Base-by-base conservation (phyloP, 805 yeast species). In the Ogataea wickerhamii region DNA sequence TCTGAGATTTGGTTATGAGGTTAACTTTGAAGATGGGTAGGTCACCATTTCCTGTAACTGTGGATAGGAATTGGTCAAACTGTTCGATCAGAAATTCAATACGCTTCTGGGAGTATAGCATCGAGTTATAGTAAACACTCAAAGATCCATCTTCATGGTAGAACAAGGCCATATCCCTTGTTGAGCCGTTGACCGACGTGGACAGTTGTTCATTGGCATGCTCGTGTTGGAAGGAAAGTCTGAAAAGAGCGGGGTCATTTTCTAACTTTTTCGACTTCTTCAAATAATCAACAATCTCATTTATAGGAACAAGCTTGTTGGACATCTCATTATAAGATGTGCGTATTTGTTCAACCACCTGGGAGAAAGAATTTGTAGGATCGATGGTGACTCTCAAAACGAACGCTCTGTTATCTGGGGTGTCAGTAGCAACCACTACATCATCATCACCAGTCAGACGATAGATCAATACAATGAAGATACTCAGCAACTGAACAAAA, bases 381-480 rank as follows among this genome's bases (percentile, higher is more conserved):
- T 76, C 73, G 43, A 87, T 66, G 23, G 66, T 67, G 31, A 84
- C 66, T 53, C 96, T 72, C 19, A 87, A 57, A 13, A 86, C 79
- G 47, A 80, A 74, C 19, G 77, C 77, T 36, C 66, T 63, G 28
- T 64, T 53, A 5, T 61, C 60, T 3, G 63, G 49, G 18, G 73
- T 60, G 49, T 82, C 78, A 0, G 88, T 79, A n/a, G 89, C 88
- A 44, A 91, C 66, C n/a, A 83, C 80, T 35, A 93, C 80, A 53
- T 91, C 97, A 48, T 91, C 97, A 58, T 91, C 98, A 18, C 97
- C 98, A 2, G 96, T 83, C 32, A 87, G 67, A 55, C 98, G 72
- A 61, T 75, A 82, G 26, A 87, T 71, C 40, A 91, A 70, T 1
- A 82, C 77, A 18, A 82, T 76, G 64, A 80, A 85, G 1, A 75